Percentiles rank a stretch among this genome's conserved stretches.
These are phyloP conservation scores for Sporothrix schenckii DNA, from an alignment of 2,329 filamentous ascomycete genomes.

Conservation along the genomic window DNA sequence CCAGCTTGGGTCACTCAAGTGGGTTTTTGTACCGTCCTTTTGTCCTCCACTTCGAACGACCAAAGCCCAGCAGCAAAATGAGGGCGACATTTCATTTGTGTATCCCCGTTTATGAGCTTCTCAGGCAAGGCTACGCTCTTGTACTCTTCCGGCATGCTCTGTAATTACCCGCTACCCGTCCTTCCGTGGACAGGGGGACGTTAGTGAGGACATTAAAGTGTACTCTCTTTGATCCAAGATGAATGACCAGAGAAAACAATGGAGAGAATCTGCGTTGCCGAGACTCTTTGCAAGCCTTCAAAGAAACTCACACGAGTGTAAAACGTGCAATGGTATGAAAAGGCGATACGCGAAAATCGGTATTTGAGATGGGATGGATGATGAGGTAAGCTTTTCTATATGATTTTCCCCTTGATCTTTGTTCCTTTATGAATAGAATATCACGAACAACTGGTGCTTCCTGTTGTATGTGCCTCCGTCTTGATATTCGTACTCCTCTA, in stretches of 20 bases:
- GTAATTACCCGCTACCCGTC: neutral
- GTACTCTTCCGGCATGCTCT: neutral
- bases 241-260: neutral
- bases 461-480: too few relatives aligned
- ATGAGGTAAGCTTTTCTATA: too few relatives aligned
- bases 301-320: too few relatives aligned
- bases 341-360: too few relatives aligned
- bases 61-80: neutral
- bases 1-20: neutral
- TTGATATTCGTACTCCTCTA: too few relatives aligned
- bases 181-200: neutral
- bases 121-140: conserved; percentile 1
- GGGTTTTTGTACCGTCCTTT: neutral
- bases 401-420: too few relatives aligned
- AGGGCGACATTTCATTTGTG: conserved; percentile 5
- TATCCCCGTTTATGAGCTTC: conserved; percentile 21
- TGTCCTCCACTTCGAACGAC: neutral
- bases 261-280: neutral
- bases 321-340: too few relatives aligned
- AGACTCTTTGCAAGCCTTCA: neutral
- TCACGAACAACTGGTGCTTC: too few relatives aligned
- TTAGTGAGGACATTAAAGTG: neutral
- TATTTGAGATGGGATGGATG: too few relatives aligned
- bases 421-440: too few relatives aligned
- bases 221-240: neutral